Evolutionary conservation across 495 filamentous ascomycete species (phyloP).

Genomic region (Penicillium flavigenum): DNA sequence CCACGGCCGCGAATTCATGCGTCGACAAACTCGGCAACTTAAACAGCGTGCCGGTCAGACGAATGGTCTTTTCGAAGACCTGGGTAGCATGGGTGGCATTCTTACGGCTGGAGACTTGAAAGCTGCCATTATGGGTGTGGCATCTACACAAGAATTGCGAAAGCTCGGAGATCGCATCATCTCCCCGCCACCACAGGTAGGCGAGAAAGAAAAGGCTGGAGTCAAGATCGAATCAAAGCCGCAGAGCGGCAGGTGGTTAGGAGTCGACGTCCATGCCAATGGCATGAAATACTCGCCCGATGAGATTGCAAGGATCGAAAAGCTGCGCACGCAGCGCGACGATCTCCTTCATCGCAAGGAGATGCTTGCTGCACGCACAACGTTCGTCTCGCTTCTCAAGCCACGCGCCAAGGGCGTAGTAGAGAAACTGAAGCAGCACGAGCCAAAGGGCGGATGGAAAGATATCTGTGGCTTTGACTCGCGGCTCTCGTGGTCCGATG

Average conservation of each 20-base stretch:
- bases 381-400: slow-evolving; percentile 45
- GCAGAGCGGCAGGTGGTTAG: slow-evolving; percentile 77
- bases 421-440: slow-evolving; percentile 47
- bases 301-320: slow-evolving; percentile 43
- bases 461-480: slow-evolving; percentile 67
- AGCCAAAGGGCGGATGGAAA: slow-evolving; percentile 56
- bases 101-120: slow-evolving; percentile 59
- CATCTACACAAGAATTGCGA: slow-evolving; percentile 54
- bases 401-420: slow-evolving; percentile 45
- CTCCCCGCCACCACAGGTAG: slow-evolving; percentile 36
- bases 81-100: slow-evolving; percentile 56
- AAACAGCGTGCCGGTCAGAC: slow-evolving; percentile 20
- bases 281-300: slow-evolving; percentile 41
- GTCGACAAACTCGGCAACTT: slow-evolving; percentile 36
- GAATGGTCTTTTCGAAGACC: slow-evolving; percentile 36
- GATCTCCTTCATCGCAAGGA: slow-evolving; percentile 41
- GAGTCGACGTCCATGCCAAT: slow-evolving; percentile 33
- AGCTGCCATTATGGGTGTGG: slow-evolving; percentile 48
- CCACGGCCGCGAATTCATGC: slow-evolving; percentile 61
- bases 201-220: slow-evolving; percentile 15
- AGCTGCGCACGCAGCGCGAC: slow-evolving; percentile 41
- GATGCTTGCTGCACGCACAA: slow-evolving; percentile 46
- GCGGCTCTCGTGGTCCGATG: slow-evolving; percentile 59
- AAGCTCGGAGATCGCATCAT: slow-evolving; percentile 55
- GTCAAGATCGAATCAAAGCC: slow-evolving; percentile 63